Percentiles rank a stretch among this genome's conserved stretches.
These are phyloP conservation scores for Bipolaris bicolor DNA, from an alignment of 2,329 filamentous ascomycete genomes.

Conservation along the genomic window DNA sequence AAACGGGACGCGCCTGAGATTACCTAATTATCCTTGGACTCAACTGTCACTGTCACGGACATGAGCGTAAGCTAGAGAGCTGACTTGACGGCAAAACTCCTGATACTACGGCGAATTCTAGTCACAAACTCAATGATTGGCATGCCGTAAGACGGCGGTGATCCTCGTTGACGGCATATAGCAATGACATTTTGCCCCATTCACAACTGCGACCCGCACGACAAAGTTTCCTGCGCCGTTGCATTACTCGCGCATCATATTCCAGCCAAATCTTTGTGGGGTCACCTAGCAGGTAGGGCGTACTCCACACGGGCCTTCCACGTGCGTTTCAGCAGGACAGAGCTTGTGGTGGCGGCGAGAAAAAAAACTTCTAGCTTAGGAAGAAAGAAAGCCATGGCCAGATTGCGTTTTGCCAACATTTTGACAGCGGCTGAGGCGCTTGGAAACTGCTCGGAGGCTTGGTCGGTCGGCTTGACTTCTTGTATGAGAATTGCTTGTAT, in stretches of 20 bases:
- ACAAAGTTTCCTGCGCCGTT: too few species aligned
- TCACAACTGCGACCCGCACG: too few species aligned
- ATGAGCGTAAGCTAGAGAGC: background rate
- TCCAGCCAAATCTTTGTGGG: too few species aligned
- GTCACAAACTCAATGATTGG: background rate
- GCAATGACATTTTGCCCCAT: too few species aligned
- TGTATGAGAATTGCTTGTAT: background rate
- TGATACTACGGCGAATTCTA: background rate
- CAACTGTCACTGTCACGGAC: background rate
- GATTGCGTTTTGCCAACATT: background rate
- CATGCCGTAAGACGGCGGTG: background rate
- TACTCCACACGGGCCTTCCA: background rate
- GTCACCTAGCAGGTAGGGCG: too few species aligned
- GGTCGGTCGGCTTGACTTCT: background rate
- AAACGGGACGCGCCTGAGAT: background rate
- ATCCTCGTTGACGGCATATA: too few species aligned
- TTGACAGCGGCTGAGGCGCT: background rate
- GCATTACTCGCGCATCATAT: too few species aligned
- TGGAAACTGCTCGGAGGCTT: background rate
- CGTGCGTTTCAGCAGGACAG: background rate
- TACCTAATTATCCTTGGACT: background rate
- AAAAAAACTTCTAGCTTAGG: background rate
- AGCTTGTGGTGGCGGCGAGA: background rate
- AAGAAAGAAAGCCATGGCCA: background rate
- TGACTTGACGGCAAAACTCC: background rate